Evolutionary conservation across 2,329 filamentous ascomycete species (phyloP), one percentile per base, ranked within the genome.

Genomic region (Phyllosticta citribraziliensis): DNA sequence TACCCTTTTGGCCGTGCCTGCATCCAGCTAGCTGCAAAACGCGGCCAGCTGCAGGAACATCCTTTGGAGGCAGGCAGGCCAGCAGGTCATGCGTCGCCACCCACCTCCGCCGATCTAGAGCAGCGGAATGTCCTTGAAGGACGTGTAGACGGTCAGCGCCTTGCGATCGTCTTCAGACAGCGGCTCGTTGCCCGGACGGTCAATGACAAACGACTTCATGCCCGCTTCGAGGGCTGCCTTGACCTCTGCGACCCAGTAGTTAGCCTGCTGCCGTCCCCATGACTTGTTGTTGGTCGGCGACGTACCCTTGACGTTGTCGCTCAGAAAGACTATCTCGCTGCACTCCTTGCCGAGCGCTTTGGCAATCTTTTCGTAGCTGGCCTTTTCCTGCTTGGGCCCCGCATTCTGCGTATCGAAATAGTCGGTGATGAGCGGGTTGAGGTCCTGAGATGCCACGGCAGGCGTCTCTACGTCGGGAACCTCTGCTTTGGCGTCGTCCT

Each of bases 371-470:
- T 75, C 72, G 74, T 93, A 94, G 71, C 88, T 92, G 22, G 71
- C 73, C 50, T 75, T 71, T 67, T 90, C 83, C 54, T 80, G 83
- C 78, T 94, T 94, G 61, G 83, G 80, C 1, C 89, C 89, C 33
- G 89, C 89, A 71, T 89, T 93, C 62, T 88, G 83, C 3, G 89
- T 93, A 72, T 94, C 89, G 70, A 90, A 93, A 62, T 74, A 70
- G 2, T 67, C 70, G 19, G 66, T 66, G 63, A 75, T 74, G 25
- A 74, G 65, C 22, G 68, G 67, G 58, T 71, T 74, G 40, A 75
- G 66, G 56, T 75, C 73, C 55, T 53, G 33, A 9, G 33, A 40
- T 12, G 33, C 33, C 11, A 40, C 33, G 33, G 33, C 33, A 12
- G 33, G 33, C n/a, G n/a, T 24, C 60, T 56, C 10, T 0, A 56